phyloP scores from a whole-genome alignment of 305 asterid species.

The Caryopteris hybrid region DNA sequence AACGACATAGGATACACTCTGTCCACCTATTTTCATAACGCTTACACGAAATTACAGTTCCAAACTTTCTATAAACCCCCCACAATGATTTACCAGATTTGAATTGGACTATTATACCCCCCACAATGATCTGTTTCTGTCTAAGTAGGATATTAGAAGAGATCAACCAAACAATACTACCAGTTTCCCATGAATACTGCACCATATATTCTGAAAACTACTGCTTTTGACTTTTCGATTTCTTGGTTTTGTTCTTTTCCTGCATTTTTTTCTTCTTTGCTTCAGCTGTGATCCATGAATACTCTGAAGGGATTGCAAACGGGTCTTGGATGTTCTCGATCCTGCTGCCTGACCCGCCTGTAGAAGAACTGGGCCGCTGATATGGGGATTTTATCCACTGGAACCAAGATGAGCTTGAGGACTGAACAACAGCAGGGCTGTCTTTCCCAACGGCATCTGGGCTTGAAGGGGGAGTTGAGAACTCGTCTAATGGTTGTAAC shows the following conservation, averaged over 20 bases:
- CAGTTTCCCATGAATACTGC: slow-evolving; percentile 4
- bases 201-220: slow-evolving; percentile 8
- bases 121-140: slow-evolving; percentile 17
- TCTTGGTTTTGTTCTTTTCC: slow-evolving; percentile 74
- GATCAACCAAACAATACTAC: slow-evolving; percentile 3
- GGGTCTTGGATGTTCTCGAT: slow-evolving; percentile 74
- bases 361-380: slow-evolving; percentile 54
- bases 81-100: slow-evolving; percentile 36
- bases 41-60: slow-evolving; percentile 23
- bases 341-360: slow-evolving; percentile 45
- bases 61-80: slow-evolving; percentile 34
- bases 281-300: slow-evolving; percentile 79
- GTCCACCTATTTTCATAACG: slow-evolving; percentile 11
- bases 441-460: slow-evolving; percentile 57
- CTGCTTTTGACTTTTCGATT: slow-evolving; percentile 51
- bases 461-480: slow-evolving; percentile 89
- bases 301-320: slow-evolving; percentile 72
- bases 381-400: slow-evolving; percentile 93
- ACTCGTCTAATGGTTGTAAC: slow-evolving; percentile 81
- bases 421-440: slow-evolving; percentile 42
- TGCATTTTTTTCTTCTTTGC: slow-evolving; percentile 91
- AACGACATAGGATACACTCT: too few species aligned
- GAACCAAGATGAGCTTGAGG: slow-evolving; percentile 92
- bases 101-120: slow-evolving; percentile 18
- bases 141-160: slow-evolving; percentile 10